These are phyloP conservation scores for Primulina huaijiensis DNA, from an alignment of 257 asterid species.

Conservation along the genomic window DNA sequence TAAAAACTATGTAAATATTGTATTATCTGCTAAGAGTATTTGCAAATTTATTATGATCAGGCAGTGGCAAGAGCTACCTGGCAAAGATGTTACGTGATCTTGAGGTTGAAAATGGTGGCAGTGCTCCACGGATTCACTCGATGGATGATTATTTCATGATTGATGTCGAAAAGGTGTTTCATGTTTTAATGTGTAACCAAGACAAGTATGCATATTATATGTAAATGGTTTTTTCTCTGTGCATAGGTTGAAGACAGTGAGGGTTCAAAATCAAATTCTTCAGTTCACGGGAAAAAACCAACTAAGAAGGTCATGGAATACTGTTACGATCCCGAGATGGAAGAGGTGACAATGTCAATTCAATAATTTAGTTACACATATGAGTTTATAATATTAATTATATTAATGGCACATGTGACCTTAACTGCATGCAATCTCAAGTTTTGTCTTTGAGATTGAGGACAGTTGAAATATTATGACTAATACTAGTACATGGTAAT, in stretches of 20 bases:
- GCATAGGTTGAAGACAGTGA: constrained; percentile 71
- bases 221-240: constrained; percentile 17
- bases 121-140: constrained; percentile 87
- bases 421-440: constrained; percentile 19
- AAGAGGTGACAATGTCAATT: constrained; percentile 60
- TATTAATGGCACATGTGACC: constrained; percentile 8
- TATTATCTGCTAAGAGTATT: constrained; percentile 6
- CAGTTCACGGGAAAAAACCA: constrained; percentile 63
- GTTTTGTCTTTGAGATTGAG: constrained; percentile 10
- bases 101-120: constrained; percentile 94
- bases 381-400: constrained; percentile 5
- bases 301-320: constrained; percentile 77
- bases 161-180: constrained; percentile 87
- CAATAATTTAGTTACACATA: constrained; percentile 19
- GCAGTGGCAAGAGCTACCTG: constrained; percentile 98
- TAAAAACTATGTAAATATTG: not conserved
- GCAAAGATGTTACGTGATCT: constrained; percentile 85
- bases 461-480: not conserved
- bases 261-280: constrained; percentile 51
- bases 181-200: constrained; percentile 21
- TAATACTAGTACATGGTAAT: not conserved
- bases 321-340: constrained; percentile 98
- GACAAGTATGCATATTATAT: constrained; percentile 18
- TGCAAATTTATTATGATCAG: constrained; percentile 35
- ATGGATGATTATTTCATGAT: constrained; percentile 99